A percentile compares a stretch with the other conserved stretches of the same genome.
These are phyloP conservation scores for Amylocarpus encephaloides DNA, from an alignment of 2,329 filamentous ascomycete genomes.

Conservation along the genomic window DNA sequence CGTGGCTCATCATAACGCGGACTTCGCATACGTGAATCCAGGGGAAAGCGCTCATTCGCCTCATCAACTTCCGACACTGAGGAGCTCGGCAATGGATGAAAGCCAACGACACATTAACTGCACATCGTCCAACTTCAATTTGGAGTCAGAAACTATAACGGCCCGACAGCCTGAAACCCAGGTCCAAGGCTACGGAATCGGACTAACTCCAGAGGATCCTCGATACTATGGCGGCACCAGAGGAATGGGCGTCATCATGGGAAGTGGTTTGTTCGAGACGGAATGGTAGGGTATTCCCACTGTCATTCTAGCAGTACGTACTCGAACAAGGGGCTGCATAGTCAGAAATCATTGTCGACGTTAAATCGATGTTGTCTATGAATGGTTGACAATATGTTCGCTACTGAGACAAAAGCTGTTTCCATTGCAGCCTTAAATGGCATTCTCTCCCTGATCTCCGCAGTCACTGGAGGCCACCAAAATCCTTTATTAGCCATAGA, in stretches of 20 bases:
- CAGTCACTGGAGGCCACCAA: too few relatives aligned
- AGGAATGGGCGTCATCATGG: neutral
- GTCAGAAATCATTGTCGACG: too few relatives aligned
- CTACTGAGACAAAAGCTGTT: too few relatives aligned
- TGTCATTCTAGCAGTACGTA: too few relatives aligned
- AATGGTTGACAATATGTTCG: too few relatives aligned
- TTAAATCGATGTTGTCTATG: too few relatives aligned
- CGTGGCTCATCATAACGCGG: neutral
- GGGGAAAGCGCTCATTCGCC: neutral
- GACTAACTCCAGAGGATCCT: neutral
- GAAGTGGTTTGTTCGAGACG: neutral
- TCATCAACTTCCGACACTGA: neutral
- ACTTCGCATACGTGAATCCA: neutral
- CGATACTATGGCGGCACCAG: neutral
- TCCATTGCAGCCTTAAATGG: too few relatives aligned
- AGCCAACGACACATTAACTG: neutral
- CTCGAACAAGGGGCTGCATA: too few relatives aligned
- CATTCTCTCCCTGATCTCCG: too few relatives aligned
- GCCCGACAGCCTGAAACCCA: neutral
- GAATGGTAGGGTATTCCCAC: neutral
- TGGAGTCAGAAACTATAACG: neutral
- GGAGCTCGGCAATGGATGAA: neutral
- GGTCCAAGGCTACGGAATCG: neutral
- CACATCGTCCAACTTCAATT: too few relatives aligned
- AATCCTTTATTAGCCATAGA: too few relatives aligned